phyloP scores from a whole-genome alignment of 257 asterid genomes.

The Catharanthus roseus region DNA sequence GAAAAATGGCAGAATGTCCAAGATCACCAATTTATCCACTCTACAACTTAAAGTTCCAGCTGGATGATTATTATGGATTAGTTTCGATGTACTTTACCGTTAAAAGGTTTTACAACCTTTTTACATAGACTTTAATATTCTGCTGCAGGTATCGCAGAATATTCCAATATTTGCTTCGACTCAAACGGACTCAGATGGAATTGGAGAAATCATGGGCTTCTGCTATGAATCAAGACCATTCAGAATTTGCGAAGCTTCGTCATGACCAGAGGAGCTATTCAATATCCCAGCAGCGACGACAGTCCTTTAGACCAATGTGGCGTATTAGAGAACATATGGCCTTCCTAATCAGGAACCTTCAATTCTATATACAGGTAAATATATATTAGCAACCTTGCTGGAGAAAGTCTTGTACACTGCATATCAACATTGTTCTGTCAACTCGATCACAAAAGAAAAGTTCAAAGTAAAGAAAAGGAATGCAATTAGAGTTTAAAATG shows the following conservation, averaged over 20 bases:
- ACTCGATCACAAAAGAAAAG: neutral
- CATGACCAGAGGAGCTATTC: slow-evolving; percentile 39
- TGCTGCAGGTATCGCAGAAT: slow-evolving; percentile 76
- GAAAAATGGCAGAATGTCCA: neutral
- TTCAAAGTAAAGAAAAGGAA: neutral
- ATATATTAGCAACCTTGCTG: slow-evolving; percentile 9
- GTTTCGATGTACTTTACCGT: slow-evolving; percentile 20
- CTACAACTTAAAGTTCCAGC: slow-evolving; percentile 4
- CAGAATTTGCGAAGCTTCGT: slow-evolving; percentile 60
- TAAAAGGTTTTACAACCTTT: neutral
- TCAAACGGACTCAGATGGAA: slow-evolving; percentile 96
- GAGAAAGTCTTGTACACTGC: neutral
- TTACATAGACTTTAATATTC: slow-evolving; percentile 6
- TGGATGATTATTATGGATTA: slow-evolving; percentile 13
- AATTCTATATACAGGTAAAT: slow-evolving; percentile 84
- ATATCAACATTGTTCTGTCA: neutral
- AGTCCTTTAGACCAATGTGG: slow-evolving; percentile 88
- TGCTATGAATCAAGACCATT: slow-evolving; percentile 91
- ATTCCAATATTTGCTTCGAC: slow-evolving; percentile 85
- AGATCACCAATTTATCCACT: neutral
- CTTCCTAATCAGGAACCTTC: slow-evolving; percentile 90
- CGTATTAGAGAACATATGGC: slow-evolving; percentile 98
- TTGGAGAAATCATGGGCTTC: slow-evolving; percentile 97
- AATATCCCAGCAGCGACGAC: slow-evolving; percentile 65
- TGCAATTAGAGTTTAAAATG: neutral